Evolutionary conservation across 148 eudicot species (phyloP), one percentile per base, ranked within the genome.

Genomic region (Persicaria tinctoria): DNA sequence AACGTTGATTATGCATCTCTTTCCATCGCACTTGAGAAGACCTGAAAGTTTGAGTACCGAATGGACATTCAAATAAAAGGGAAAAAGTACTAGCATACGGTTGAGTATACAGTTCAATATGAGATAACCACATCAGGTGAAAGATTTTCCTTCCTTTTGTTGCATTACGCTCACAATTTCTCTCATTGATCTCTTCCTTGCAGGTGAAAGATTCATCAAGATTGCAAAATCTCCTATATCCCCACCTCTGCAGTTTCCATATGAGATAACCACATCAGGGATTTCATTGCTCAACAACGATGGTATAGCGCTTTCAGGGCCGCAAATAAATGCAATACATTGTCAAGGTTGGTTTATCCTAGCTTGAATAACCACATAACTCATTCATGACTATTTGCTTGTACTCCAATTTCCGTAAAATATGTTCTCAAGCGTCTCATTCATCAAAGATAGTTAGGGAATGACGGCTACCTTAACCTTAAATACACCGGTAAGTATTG

Each of bases 201-300:
- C 84, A 93, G 98, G 98, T 81, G 82, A 82, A 68, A 85, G 93
- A 84, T 83, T 86, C 77, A 86, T 93, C 75, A 93, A 93, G 90
- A 82, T 93, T 66, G 96, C 98, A 70, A 93, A 93, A 80, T 93
- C 96, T 82, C 95, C 98, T 64, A 81, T 93, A 18, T 93, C 96
- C 76, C 98, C 98, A 50, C 91, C 98, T 56, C 48, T 90, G 73
- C 87, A 83, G 73, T 90, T 93, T 73, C 84, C 81, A 49, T 90
- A 82, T 74, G 80, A 78, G 72, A 89, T 92, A 78, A 87, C 79
- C 57, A 79, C 96, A 73, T 83, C 90, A 0, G 98, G 98, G 16
- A 87, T 93, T 72, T 81, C 68, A 32, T 82, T 90, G 79, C 80
- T 89, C 47, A 76, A 80, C 77, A 89, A 93, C 80, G 87, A 77